Evolutionary conservation across 2,329 filamentous ascomycete genomes (phyloP).

Genomic region (Cordyceps militaris): DNA sequence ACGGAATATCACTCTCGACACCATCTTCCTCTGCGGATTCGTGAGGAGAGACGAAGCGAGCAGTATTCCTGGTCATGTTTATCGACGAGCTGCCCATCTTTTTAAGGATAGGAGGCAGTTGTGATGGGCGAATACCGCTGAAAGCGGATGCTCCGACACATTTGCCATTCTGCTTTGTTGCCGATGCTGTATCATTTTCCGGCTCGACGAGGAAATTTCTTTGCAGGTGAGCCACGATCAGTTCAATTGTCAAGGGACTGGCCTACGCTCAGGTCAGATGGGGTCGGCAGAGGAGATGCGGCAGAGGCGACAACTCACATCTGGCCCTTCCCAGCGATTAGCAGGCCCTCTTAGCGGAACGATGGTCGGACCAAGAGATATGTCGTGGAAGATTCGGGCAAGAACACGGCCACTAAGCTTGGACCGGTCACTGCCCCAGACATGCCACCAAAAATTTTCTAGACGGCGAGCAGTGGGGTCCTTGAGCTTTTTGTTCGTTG

Average conservation of each 20-base stretch:
- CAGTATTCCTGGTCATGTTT: conserved; percentile 49
- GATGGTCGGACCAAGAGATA: conserved; percentile 51
- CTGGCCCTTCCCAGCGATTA: conserved; percentile 45
- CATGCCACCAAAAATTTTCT: conserved; percentile 61
- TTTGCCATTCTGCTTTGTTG: neutral
- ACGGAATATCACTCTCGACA: conserved; percentile 15
- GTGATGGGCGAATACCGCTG: conserved; percentile 37
- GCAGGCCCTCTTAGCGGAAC: conserved; percentile 47
- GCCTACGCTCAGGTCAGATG: conserved; percentile 19
- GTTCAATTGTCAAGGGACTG: conserved; percentile 23
- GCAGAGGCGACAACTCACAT: conserved; percentile 31
- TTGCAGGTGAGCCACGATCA: conserved; percentile 18
- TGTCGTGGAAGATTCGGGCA: conserved; percentile 49
- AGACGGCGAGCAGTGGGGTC: conserved; percentile 57
- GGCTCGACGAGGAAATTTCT: conserved; percentile 13
- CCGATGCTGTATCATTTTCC: neutral
- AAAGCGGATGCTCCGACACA: conserved; percentile 30
- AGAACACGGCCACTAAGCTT: conserved; percentile 46
- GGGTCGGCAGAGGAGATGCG: conserved; percentile 4
- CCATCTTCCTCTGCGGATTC: conserved; percentile 38
- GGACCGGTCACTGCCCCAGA: conserved; percentile 52
- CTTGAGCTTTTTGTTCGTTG: conserved; percentile 49
- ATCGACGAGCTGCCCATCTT: conserved; percentile 48
- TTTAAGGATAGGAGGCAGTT: conserved; percentile 52
- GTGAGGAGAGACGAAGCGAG: conserved; percentile 52